phyloP scores from a whole-genome alignment of 2,329 filamentous ascomycete species.

The Nigrospora osmanthi region DNA sequence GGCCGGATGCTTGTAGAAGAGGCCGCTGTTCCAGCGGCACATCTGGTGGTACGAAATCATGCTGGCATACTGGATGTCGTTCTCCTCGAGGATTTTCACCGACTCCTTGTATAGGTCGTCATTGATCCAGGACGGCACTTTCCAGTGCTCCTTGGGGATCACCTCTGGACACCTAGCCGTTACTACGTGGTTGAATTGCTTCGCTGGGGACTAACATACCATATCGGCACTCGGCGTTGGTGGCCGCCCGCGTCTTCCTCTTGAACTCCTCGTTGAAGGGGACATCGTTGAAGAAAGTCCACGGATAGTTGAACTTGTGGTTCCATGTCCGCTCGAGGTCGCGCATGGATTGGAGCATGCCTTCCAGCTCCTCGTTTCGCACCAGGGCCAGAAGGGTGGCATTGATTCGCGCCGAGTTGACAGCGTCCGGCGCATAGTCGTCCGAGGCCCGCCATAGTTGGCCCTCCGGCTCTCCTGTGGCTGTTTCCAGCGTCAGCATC shows the following conservation, averaged over 20 bases:
- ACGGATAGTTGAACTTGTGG: conserved; percentile 97
- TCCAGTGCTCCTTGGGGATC: conserved; percentile 95
- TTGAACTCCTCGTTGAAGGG: conserved; percentile 95
- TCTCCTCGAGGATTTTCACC: conserved; percentile 70
- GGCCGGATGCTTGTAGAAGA: conserved; percentile 95
- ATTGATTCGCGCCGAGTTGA: conserved; percentile 77
- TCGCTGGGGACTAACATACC: conserved; percentile 39
- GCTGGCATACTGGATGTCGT: conserved; percentile 83
- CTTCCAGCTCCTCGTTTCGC: conserved; percentile 79
- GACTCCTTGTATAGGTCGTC: conserved; percentile 79
- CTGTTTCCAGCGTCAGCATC: conserved; percentile 36
- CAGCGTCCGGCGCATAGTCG: conserved; percentile 70
- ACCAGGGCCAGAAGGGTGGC: conserved; percentile 89
- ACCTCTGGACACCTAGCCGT: conserved; percentile 47
- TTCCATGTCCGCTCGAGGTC: conserved; percentile 97
- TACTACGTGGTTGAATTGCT: conserved; percentile 15
- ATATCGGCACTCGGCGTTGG: conserved; percentile 82
- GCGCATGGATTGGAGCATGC: conserved; percentile 79
- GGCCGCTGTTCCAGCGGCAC: conserved; percentile 97
- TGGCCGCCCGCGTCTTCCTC: conserved; percentile 66
- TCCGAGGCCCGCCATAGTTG: conserved; percentile 64
- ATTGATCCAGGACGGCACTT: conserved; percentile 86
- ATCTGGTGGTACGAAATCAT: conserved; percentile 95
- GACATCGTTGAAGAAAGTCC: conserved; percentile 98
- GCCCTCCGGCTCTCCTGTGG: conserved; percentile 75